Evolutionary conservation across 306 rosid genomes (phyloP).

Genomic region (Vigna hirtella): DNA sequence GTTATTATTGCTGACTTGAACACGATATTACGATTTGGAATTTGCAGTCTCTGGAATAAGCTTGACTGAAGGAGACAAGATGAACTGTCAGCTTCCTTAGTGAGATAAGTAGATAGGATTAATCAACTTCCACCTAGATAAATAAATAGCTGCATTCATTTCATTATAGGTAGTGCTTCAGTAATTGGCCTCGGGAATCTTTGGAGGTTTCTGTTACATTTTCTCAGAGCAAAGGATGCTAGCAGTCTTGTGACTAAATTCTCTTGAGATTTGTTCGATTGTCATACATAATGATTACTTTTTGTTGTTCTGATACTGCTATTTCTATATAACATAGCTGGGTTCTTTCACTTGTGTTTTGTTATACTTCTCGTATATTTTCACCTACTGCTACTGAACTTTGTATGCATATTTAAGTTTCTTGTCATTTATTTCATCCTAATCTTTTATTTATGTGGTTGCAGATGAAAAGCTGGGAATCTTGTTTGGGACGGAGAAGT

Average conservation of each 20-base stretch:
- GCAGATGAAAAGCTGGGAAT: constrained; percentile 56
- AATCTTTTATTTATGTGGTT: constrained; percentile 41
- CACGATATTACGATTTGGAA: constrained; percentile 31
- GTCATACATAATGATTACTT: constrained; percentile 23
- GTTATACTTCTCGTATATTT: constrained; percentile 9
- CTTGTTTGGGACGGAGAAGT: constrained; percentile 26
- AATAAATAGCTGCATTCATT: constrained; percentile 27
- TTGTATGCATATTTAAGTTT: constrained; percentile 26
- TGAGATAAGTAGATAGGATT: constrained; percentile 4
- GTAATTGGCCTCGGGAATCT: constrained; percentile 7
- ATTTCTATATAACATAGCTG: constrained; percentile 19
- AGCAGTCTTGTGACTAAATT: constrained; percentile 23
- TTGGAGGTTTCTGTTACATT: constrained; percentile 20
- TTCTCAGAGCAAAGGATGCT: constrained; percentile 8
- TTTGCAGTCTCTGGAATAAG: constrained; percentile 31
- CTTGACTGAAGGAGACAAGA: constrained; percentile 6
- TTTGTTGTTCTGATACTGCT: constrained; percentile 36
- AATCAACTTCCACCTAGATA: constrained; percentile 25
- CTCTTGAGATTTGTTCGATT: constrained; percentile 20
- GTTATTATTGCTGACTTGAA: constrained; percentile 26
- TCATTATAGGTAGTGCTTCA: constrained; percentile 19
- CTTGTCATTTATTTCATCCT: constrained; percentile 40
- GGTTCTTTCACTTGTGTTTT: constrained; percentile 31
- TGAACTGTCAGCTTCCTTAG: constrained; percentile 36
- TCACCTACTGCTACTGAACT: constrained; percentile 1